Evolutionary conservation across 2,329 filamentous ascomycete genomes (phyloP).

Genomic region (Clarireedia sp.): DNA sequence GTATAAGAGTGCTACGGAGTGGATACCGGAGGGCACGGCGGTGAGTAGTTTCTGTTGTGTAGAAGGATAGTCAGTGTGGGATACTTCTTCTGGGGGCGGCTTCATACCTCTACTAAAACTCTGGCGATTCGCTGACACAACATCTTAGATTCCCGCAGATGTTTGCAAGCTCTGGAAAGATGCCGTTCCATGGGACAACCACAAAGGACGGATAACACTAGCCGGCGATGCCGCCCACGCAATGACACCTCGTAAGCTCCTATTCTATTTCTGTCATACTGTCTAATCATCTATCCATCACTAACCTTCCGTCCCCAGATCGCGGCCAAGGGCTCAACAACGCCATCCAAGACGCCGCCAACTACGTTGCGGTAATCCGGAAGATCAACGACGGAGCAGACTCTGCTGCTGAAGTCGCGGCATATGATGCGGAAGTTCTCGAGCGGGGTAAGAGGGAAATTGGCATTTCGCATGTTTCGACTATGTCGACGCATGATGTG

Average conservation of each 20-base stretch:
- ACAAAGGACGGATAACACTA: not conserved
- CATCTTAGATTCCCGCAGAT: not conserved
- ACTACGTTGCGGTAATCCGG: not conserved
- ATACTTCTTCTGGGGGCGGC: not conserved
- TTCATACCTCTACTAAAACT: not conserved
- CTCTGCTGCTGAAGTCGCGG: not conserved
- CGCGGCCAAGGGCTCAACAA: conserved; percentile 10
- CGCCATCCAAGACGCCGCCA: conserved; percentile 5
- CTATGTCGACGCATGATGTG: not conserved
- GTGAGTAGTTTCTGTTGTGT: not conserved
- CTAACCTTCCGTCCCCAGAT: not conserved
- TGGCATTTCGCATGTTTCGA: not conserved
- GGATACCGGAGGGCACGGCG: not conserved
- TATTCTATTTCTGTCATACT: not conserved
- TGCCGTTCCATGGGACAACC: not conserved
- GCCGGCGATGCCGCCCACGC: conserved; percentile 7
- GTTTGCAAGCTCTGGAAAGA: not conserved
- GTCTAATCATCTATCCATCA: not conserved
- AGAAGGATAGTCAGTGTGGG: too few relatives aligned
- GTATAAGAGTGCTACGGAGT: not conserved
- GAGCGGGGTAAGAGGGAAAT: conserved; percentile 1
- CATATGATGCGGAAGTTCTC: not conserved
- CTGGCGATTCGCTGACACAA: not conserved
- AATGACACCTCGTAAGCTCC: conserved; percentile 3
- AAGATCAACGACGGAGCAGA: not conserved